Percentiles rank a stretch among this genome's conserved stretches.
Evolutionary conservation across 169 alveolate genomes (phyloP).

Genomic region (Plasmodium vinckei): DNA sequence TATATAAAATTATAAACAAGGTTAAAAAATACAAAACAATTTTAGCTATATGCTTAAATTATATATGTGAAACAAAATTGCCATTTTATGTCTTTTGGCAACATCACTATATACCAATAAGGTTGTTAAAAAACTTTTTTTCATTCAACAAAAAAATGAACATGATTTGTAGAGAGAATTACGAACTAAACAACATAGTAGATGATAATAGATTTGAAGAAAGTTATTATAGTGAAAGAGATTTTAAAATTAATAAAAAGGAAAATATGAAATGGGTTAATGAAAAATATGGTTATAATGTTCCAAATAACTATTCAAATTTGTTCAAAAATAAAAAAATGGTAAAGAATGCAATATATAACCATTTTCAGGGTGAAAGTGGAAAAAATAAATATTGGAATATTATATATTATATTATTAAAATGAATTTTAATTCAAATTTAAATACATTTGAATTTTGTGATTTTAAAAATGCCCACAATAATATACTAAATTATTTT

Average conservation of each 20-base stretch:
- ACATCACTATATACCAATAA: slow-evolving; percentile 29
- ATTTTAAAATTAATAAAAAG: slow-evolving; percentile 34
- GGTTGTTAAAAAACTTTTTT: slow-evolving; percentile 37
- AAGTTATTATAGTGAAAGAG: slow-evolving; percentile 16
- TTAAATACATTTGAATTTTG: slow-evolving; percentile 20
- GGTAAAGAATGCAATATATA: slow-evolving; percentile 11
- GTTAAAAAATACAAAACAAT: slow-evolving; percentile 52
- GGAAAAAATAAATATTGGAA: slow-evolving; percentile 17
- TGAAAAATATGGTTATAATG: slow-evolving; percentile 27
- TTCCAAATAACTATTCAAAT: slow-evolving; percentile 28
- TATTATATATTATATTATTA: slow-evolving; percentile 38
- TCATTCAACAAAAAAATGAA: slow-evolving; percentile 16
- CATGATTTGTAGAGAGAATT: neutral
- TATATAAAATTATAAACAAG: slow-evolving; percentile 67
- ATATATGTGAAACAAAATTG: slow-evolving; percentile 59
- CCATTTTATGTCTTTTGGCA: slow-evolving; percentile 57
- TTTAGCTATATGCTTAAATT: slow-evolving; percentile 59
- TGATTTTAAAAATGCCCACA: slow-evolving; percentile 24
- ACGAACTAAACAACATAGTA: slow-evolving; percentile 9
- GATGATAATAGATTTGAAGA: slow-evolving; percentile 33
- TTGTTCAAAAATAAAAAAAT: slow-evolving; percentile 43
- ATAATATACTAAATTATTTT: slow-evolving; percentile 28
- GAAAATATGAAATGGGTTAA: slow-evolving; percentile 53
- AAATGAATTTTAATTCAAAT: slow-evolving; percentile 42
- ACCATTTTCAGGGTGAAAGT: slow-evolving; percentile 26